These are phyloP conservation scores for Prosopis cineraria DNA, from an alignment of 306 rosid species.

Conservation along the genomic window DNA sequence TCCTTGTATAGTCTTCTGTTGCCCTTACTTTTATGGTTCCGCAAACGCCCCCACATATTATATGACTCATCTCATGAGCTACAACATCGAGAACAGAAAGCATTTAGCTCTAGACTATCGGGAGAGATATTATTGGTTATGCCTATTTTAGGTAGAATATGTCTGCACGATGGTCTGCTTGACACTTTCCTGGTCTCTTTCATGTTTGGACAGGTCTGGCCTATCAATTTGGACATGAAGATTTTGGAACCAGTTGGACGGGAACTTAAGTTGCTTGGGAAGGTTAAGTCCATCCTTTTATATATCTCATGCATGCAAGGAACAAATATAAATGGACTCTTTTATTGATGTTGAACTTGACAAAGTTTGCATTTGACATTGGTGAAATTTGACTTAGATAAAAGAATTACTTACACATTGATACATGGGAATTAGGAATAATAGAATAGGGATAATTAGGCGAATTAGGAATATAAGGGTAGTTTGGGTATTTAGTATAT, in stretches of 20 bases:
- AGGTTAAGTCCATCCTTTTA: conserved; percentile 51
- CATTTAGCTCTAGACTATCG: neutral
- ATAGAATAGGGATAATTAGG: too few relatives aligned
- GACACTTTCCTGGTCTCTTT: conserved; percentile 12
- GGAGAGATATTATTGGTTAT: neutral
- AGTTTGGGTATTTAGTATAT: too few relatives aligned
- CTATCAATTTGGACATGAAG: conserved; percentile 61
- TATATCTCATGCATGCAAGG: conserved; percentile 9
- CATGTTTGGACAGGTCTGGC: conserved; percentile 78
- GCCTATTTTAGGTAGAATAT: conserved; percentile 1
- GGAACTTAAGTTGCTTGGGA: conserved; percentile 81
- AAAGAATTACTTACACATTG: neutral
- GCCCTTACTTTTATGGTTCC: neutral
- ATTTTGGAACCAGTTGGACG: conserved; percentile 86
- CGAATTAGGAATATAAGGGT: too few relatives aligned
- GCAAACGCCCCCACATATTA: neutral
- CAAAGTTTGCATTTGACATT: conserved; percentile 22
- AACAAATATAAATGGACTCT: neutral
- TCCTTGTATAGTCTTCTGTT: neutral
- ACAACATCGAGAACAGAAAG: neutral
- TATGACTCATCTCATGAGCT: neutral
- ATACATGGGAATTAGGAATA: too few relatives aligned
- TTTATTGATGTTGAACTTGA: neutral
- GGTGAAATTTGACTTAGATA: conserved; percentile 7
- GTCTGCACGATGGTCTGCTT: neutral